Conservation (phyloP, 1,284 basidiomycete species). For the Cryptococcus sp. region DNA sequence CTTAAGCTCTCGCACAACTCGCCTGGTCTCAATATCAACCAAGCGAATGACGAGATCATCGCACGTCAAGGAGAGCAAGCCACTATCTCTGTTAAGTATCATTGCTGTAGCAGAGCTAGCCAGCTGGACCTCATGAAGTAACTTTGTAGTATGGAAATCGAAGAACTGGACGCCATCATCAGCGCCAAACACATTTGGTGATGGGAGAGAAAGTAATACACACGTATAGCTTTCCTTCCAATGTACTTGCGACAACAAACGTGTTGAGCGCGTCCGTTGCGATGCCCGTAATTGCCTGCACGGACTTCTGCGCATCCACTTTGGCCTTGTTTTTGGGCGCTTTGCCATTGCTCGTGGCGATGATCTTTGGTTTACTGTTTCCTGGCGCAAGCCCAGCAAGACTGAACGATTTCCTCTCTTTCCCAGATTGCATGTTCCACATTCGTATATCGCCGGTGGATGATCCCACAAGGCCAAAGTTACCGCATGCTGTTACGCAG, state of each 20-base stretch:
- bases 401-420: slow-evolving; percentile 74
- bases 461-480: slow-evolving; percentile 85
- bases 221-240: slow-evolving; percentile 86
- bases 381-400: slow-evolving; percentile 62
- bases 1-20: slow-evolving; percentile 80
- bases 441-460: slow-evolving; percentile 75
- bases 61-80: slow-evolving; percentile 78
- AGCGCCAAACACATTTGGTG: not conserved
- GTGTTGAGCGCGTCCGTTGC: slow-evolving; percentile 85
- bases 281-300: slow-evolving; percentile 73
- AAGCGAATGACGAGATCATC: slow-evolving; percentile 83
- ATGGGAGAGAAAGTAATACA: slow-evolving; percentile 40
- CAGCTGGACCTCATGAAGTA: slow-evolving; percentile 68
- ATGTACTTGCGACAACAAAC: slow-evolving; percentile 75
- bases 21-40: slow-evolving; percentile 86
- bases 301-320: slow-evolving; percentile 53
- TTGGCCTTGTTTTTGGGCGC: slow-evolving; percentile 38
- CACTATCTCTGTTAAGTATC: slow-evolving; percentile 78
- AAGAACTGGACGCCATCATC: slow-evolving; percentile 70
- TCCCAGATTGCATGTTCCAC: slow-evolving; percentile 97
- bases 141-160: slow-evolving; percentile 82
- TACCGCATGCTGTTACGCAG: slow-evolving; percentile 91
- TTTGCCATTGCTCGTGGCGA: slow-evolving; percentile 30
- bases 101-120: slow-evolving; percentile 72
- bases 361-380: slow-evolving; percentile 55